A percentile compares a stretch with the other conserved stretches of the same genome.
phyloP scores from a whole-genome alignment of 1,284 basidiomycete genomes.

The Mycosarcoma mackinlayi region DNA sequence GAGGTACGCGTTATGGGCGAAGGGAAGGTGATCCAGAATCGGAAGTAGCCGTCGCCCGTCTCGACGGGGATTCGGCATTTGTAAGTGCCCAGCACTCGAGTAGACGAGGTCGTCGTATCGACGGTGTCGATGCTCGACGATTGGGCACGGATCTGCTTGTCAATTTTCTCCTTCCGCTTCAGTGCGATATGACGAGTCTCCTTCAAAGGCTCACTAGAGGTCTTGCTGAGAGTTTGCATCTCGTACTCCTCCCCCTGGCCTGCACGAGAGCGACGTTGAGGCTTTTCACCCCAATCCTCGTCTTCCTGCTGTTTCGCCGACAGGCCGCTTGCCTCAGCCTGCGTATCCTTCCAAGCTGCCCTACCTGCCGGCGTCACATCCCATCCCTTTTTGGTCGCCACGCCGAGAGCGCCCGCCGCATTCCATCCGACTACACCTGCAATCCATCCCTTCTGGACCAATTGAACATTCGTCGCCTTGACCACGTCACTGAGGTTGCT shows the following conservation, averaged over 20 bases:
- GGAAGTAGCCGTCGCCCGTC: constrained; percentile 59
- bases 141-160: constrained; percentile 44
- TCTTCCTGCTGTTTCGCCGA: constrained; percentile 41
- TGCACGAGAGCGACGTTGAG: constrained; percentile 2
- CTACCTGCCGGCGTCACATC: constrained; percentile 43
- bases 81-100: constrained; percentile 42
- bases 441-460: constrained; percentile 57
- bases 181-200: constrained; percentile 31
- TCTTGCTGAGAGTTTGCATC: constrained; percentile 33
- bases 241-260: constrained; percentile 32
- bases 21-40: constrained; percentile 42
- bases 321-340: constrained; percentile 15
- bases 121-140: constrained; percentile 22
- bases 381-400: constrained; percentile 43
- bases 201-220: constrained; percentile 6
- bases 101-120: constrained; percentile 16
- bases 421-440: constrained; percentile 58
- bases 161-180: constrained; percentile 42
- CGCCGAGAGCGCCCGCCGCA: constrained; percentile 46
- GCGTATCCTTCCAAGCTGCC: constrained; percentile 43
- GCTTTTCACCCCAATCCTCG: constrained; percentile 41
- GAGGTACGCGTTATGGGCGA: constrained; percentile 17
- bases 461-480: constrained; percentile 39
- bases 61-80: constrained; percentile 51
- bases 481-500: constrained; percentile 17